These are phyloP conservation scores for Leccinum uliginosum DNA, from an alignment of 768 basidiomycete genomes.

Conservation along the genomic window DNA sequence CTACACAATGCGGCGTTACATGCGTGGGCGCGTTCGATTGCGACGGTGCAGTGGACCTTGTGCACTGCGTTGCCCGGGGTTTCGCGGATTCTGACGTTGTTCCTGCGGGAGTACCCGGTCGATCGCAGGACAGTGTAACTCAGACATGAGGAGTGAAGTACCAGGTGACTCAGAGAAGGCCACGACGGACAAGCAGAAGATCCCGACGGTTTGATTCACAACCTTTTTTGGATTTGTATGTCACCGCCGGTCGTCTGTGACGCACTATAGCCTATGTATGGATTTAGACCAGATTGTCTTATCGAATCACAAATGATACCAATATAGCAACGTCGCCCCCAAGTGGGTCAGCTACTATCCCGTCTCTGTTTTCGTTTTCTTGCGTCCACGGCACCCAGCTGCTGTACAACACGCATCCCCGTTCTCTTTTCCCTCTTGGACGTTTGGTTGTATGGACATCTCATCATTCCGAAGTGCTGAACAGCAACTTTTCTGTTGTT, in stretches of 20 bases:
- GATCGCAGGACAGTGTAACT: conserved; percentile 42
- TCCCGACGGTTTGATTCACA: neutral
- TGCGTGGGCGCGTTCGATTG: conserved; percentile 61
- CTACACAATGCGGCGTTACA: conserved; percentile 42
- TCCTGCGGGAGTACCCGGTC: conserved; percentile 58
- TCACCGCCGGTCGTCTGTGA: too few relatives aligned
- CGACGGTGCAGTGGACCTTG: conserved; percentile 61
- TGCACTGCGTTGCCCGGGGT: conserved; percentile 51
- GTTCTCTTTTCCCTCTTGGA: too few relatives aligned
- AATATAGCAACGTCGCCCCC: too few relatives aligned
- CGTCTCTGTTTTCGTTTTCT: too few relatives aligned
- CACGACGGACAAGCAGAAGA: neutral
- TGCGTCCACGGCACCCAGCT: too few relatives aligned
- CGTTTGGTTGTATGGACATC: too few relatives aligned
- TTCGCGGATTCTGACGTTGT: conserved; percentile 37
- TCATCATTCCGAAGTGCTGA: too few relatives aligned
- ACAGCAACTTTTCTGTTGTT: too few relatives aligned
- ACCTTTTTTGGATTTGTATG: neutral
- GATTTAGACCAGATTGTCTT: too few relatives aligned
- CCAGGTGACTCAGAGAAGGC: conserved; percentile 16
- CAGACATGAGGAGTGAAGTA: conserved; percentile 5
- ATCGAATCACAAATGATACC: too few relatives aligned
- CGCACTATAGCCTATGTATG: neutral
- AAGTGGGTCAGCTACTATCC: too few relatives aligned
- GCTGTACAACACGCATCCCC: too few relatives aligned